Conservation (phyloP, 2,329 filamentous ascomycete genomes). For the Esteya vermicola region DNA sequence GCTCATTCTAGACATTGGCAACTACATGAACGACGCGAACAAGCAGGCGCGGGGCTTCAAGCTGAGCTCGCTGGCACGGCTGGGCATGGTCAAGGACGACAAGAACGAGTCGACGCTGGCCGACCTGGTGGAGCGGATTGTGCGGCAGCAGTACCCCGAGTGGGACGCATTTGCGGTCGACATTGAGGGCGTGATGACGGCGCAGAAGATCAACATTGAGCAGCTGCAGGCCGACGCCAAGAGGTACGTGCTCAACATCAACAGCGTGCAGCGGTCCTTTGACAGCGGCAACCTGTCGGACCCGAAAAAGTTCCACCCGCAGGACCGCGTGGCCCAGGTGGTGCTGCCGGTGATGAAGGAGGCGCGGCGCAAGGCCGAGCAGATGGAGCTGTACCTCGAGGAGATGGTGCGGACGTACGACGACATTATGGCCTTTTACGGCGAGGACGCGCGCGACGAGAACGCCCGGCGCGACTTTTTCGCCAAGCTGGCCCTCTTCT, state of each 20-base stretch:
- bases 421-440: constrained; percentile 93
- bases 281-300: constrained; percentile 92
- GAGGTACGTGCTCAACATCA: constrained; percentile 88
- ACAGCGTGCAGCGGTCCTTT: constrained; percentile 81
- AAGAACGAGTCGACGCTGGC: constrained; percentile 96
- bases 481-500: constrained; percentile 77
- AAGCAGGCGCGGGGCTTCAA: constrained; percentile 98
- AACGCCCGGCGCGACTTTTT: constrained; percentile 94
- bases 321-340: constrained; percentile 84
- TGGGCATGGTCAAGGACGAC: constrained; percentile 98
- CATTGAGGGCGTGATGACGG: constrained; percentile 61
- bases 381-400: constrained; percentile 84
- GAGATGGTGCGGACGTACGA: constrained; percentile 86
- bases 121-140: constrained; percentile 90
- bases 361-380: constrained; percentile 85
- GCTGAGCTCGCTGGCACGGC: constrained; percentile 76
- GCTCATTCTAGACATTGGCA: constrained; percentile 92
- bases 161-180: constrained; percentile 85
- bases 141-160: constrained; percentile 89
- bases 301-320: constrained; percentile 93
- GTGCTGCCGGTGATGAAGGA: constrained; percentile 95
- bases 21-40: constrained; percentile 99
- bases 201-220: constrained; percentile 90
- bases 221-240: constrained; percentile 77
- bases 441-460: constrained; percentile 83